Evolutionary conservation across 192 early-diverging fungal species (phyloP), one percentile per base, ranked within the genome.

Genomic region (Blastocladiella britannica): DNA sequence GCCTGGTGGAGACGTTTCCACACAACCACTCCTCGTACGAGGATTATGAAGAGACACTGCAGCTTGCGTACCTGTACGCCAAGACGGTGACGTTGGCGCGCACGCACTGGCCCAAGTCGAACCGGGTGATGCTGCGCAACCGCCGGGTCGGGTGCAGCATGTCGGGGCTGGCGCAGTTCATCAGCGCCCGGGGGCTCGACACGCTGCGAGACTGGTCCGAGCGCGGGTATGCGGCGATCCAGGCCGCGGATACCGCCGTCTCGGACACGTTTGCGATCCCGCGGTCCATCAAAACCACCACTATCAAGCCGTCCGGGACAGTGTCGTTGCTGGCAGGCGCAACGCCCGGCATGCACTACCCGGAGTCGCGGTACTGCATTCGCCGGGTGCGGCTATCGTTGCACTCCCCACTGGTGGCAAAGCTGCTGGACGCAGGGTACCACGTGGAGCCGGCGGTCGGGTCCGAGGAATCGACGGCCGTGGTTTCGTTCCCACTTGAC

Each of bases 321-420:
- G 72, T 73, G 55, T 71, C 69, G 25, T 57, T 73, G 18, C 52
- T 73, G 25, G 72, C 72, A 7, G 72, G 72, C 54, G 68, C 70
- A 3, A 73, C 72, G 0, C 72, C 72, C 7, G 72, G 72, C 18
- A 73, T 73, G 69, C 72, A 73, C 55, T 71, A 73, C 29, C 72
- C 72, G 5, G 71, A 70, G 51, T 68, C 66, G 55, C 64, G 70
- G 31, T 73, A 66, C 55, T 73, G 72, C 47, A 66, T 73, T 55
- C 69, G 72, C 1, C 66, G 72, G 2, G 69, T 73, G 22, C 67
- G 72, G 0, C 24, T 73, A 6, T 63, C 70, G 9, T 58, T 64
- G 52, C 24, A 25, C 6, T 68, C 70, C 22, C 61, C 60, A 0
- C 52, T 71, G 29, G 56, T 71, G 26, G 30, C 22, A 4, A 58